phyloP scores from a whole-genome alignment of 441 rosid species.

The Populus hybrid region DNA sequence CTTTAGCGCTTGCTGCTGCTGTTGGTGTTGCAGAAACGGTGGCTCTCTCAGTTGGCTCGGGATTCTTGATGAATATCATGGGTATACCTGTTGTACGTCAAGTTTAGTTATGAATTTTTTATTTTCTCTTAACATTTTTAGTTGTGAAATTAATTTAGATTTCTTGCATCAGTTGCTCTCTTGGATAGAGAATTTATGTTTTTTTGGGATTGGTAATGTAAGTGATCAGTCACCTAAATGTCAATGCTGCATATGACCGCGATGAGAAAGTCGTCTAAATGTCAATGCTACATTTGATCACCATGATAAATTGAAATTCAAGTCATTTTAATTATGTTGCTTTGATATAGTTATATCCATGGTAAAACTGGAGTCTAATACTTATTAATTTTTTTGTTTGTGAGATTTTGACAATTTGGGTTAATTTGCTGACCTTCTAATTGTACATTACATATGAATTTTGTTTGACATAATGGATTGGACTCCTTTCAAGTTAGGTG shows the following conservation, averaged over 20 bases:
- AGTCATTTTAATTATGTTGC: neutral
- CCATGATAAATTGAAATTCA: neutral
- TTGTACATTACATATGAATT: neutral
- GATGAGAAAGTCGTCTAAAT: neutral
- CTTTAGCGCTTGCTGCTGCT: slow-evolving; percentile 76
- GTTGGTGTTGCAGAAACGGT: slow-evolving; percentile 79
- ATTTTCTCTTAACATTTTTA: neutral
- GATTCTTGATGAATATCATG: slow-evolving; percentile 81
- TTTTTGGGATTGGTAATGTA: neutral
- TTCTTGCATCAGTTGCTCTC: neutral
- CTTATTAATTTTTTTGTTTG: neutral
- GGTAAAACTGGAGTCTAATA: neutral
- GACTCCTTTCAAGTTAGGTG: neutral
- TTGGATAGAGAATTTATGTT: neutral
- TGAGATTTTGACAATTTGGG: neutral
- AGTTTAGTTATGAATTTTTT: slow-evolving; percentile 25
- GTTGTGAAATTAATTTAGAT: too few relatives aligned
- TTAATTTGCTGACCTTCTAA: neutral
- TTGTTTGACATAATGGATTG: neutral
- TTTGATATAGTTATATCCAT: neutral
- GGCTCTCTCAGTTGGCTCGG: slow-evolving; percentile 69
- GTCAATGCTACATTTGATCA: neutral
- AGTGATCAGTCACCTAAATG: neutral
- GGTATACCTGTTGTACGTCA: slow-evolving; percentile 88
- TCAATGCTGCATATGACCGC: neutral